These are phyloP conservation scores for Phlegmacium glaucopus DNA, from an alignment of 768 basidiomycete genomes.

Conservation along the genomic window DNA sequence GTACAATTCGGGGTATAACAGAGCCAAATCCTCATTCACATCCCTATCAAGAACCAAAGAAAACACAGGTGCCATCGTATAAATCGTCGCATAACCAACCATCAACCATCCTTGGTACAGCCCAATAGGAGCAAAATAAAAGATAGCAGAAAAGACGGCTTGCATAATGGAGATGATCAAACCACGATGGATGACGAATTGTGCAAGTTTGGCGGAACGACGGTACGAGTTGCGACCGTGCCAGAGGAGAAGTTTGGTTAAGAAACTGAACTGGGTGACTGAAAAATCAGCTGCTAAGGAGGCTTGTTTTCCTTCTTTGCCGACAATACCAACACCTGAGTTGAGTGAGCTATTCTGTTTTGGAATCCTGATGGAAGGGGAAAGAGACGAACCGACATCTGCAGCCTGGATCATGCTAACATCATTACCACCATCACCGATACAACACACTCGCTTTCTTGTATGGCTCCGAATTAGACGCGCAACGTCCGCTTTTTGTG, in stretches of 20 bases:
- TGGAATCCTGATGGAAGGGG: background rate
- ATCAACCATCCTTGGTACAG: conserved; percentile 98
- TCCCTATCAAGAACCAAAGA: conserved; percentile 95
- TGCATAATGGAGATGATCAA: conserved; percentile 98
- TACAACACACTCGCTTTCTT: conserved; percentile 95
- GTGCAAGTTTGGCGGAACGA: conserved; percentile 94
- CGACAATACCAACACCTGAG: conserved; percentile 92
- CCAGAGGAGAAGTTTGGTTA: conserved; percentile 97
- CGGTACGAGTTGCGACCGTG: conserved; percentile 99
- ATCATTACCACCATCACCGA: conserved; percentile 98
- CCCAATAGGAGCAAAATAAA: conserved; percentile 94
- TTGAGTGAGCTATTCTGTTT: background rate
- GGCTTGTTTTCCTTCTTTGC: conserved; percentile 98
- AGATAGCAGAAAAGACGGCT: conserved; percentile 91
- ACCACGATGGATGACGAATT: conserved; percentile 97
- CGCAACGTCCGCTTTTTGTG: conserved; percentile 98
- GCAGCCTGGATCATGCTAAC: conserved; percentile 99
- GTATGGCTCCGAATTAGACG: conserved; percentile 87
- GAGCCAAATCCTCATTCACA: conserved; percentile 91
- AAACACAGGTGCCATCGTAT: conserved; percentile 99
- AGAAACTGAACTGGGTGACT: conserved; percentile 92
- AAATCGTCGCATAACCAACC: conserved; percentile 93
- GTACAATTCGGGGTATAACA: conserved; percentile 96
- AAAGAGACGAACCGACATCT: conserved; percentile 77
- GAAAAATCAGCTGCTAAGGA: conserved; percentile 99